Conservation (phyloP, 768 basidiomycete genomes). For the Megacollybia marginata region DNA sequence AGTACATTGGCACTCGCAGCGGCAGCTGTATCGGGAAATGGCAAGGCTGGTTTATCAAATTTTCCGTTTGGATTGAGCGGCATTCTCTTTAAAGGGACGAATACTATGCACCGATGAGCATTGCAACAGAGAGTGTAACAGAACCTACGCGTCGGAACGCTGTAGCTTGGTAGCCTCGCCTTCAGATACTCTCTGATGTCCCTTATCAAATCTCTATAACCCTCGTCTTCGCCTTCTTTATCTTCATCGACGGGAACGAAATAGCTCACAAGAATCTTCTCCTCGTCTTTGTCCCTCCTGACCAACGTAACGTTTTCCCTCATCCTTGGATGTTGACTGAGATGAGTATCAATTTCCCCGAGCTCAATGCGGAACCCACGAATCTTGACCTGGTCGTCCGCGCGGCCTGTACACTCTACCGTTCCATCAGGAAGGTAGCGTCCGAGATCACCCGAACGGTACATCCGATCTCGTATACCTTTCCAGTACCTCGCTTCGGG, state of each 20-base stretch:
- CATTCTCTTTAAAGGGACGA: constrained; percentile 92
- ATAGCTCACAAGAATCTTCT: constrained; percentile 97
- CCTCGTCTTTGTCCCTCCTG: constrained; percentile 95
- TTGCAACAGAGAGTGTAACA: constrained; percentile 1
- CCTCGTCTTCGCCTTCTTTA: constrained; percentile 33
- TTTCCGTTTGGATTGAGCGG: constrained; percentile 99
- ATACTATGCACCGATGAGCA: constrained; percentile 46
- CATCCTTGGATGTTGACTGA: constrained; percentile 87
- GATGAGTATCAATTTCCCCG: constrained; percentile 94
- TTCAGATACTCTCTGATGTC: constrained; percentile 90
- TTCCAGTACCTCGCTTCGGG: constrained; percentile 85
- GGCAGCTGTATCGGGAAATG: constrained; percentile 95
- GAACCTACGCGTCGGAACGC: constrained; percentile 77
- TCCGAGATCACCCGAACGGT: constrained; percentile 93
- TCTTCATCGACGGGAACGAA: constrained; percentile 77
- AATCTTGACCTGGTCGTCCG: constrained; percentile 99
- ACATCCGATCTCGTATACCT: constrained; percentile 95
- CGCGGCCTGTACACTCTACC: constrained; percentile 95
- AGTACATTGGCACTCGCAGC: constrained; percentile 18
- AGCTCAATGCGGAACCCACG: constrained; percentile 98
- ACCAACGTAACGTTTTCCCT: constrained; percentile 99
- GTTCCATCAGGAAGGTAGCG: constrained; percentile 87
- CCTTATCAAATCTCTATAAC: constrained; percentile 52
- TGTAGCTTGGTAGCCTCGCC: constrained; percentile 94
- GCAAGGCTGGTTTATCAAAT: constrained; percentile 95